Percentiles rank a stretch among this genome's conserved stretches.
Conservation (phyloP, 139 green algal genomes). For the Asterochloris sp. region DNA sequence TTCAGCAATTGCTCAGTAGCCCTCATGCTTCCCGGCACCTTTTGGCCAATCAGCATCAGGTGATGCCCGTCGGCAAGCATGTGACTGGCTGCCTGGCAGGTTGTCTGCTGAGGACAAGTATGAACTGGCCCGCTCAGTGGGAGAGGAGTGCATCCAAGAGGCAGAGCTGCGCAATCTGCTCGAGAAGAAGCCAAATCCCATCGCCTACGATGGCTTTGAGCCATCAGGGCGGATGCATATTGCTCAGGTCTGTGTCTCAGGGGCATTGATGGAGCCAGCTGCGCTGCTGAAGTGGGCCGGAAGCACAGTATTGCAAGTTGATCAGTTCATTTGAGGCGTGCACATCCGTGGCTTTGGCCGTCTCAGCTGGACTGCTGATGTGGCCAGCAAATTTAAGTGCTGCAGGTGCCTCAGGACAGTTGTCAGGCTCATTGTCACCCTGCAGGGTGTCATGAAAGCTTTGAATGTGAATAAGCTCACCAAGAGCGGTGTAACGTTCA, state of each 20-base stretch:
- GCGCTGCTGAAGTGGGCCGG: neutral
- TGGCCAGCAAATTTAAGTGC: too few species aligned
- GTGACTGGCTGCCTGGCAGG: constrained; percentile 24
- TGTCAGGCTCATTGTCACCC: neutral
- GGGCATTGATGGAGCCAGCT: neutral
- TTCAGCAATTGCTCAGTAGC: too few species aligned
- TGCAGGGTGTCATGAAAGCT: constrained; percentile 95
- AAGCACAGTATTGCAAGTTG: neutral
- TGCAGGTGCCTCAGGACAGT: neutral
- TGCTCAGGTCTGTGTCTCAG: constrained; percentile 57
- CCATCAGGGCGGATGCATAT: constrained; percentile 98
- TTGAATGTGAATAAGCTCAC: constrained; percentile 99
- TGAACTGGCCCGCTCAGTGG: constrained; percentile 73
- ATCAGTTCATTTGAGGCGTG: too few species aligned
- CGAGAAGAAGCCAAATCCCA: constrained; percentile 82
- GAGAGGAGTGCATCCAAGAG: constrained; percentile 94
- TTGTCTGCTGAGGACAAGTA: constrained; percentile 88
- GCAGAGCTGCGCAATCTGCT: constrained; percentile 85
- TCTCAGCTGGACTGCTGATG: too few species aligned
- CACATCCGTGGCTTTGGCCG: too few species aligned
- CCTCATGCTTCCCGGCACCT: too few species aligned
- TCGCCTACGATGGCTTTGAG: constrained; percentile 99
- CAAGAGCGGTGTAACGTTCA: constrained; percentile 90
- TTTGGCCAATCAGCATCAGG: too few species aligned
- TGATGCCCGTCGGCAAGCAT: neutral